Evolutionary conservation across 306 rosid genomes (phyloP), one percentile per base, ranked within the genome.

Genomic region (Sindora glabra): DNA sequence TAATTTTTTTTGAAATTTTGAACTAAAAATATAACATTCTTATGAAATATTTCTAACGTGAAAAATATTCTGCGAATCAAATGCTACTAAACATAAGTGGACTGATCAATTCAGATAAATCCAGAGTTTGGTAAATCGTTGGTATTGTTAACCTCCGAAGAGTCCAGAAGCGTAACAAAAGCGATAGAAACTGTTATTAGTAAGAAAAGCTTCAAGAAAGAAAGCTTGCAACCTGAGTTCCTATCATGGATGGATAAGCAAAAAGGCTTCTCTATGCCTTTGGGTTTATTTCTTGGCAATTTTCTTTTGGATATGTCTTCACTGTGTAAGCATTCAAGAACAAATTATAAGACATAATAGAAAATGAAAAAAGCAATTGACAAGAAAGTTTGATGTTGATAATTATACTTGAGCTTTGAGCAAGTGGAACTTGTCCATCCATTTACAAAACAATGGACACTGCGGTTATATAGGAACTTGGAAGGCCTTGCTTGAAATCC

Each of bases 221-320:
- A 74, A 64, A 84, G 53, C 73, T 77, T 86, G 94, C 86, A 86
- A 78, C 82, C 80, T 77, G 90, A 68, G 76, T 62, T 72, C 44
- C 56, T 87, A 14, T 86, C 97, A 61, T 80, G 89, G 61, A 74
- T 45, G 11, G 89, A 74, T 52, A 80, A 65, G 70, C 75, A 80
- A 36, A 80, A 79, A 64, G 83, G 85, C 62, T 82, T 80, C 54
- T 76, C 86, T 36, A 69, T 37, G 37, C 85, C 86, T 63, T 77
- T 82, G 0, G 33, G 58, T 75, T 73, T 90, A 65, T 73, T 79
- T 78, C 71, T 84, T 48, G 65, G 70, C 8, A 76, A 38, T 82
- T 77, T 76, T 72, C 83, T 70, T 81, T 77, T 77, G 76, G 65
- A 82, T 44, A 76, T 46, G 51, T 77, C 95, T 64, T 89, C 97